Evolutionary conservation across 495 filamentous ascomycete species (phyloP), one percentile per base, ranked within the genome.

Genomic region (Friedmanniomyces simplex): DNA sequence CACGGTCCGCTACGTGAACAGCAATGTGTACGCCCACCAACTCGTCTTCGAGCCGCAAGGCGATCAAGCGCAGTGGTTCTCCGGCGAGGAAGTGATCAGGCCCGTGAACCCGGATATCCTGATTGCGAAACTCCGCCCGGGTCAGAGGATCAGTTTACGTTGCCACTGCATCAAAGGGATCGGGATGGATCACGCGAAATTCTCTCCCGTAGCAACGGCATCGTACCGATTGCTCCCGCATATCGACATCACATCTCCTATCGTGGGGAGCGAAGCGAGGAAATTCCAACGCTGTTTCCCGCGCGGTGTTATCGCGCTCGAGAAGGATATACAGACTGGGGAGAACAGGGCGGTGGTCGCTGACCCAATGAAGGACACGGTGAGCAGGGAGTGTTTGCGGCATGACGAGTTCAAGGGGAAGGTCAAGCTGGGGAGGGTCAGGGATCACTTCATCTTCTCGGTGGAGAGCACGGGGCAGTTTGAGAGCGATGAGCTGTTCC

Each of bases 391-490:
- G 74, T 91, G 87, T 59, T 69, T 97, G 63, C 79, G 94, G 42
- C 91, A 99, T 67, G 80, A 82, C 41, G 94, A 97, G 71, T 97
- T 99, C 76, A 79, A 93, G 64, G 86, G 78, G 57, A 97, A 94
- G 77, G 94, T 99, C 52, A 91, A 89, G 76, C 77, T 99, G 13
- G 94, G 94, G 43, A 79, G 94, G 28, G 73, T 88, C 41, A 74
- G 86, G 59, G 94, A 99, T 72, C 94, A 99, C 72, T 99, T 99
- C 68, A 96, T 99, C 71, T 99, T 89, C 77, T 83, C 80, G 54
- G 76, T 99, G 7, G 94, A 99, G 77, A 96, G 90, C 73, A 85
- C 88, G 11, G 94, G 94, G 11, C 93, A 97, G 72, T 91, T 87
- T 69, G 82, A 88, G 25, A 93, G 89, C 67, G 90, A 96, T 63